Conservation (phyloP, 2,329 filamentous ascomycete genomes). For the Colletotrichum sp. region DNA sequence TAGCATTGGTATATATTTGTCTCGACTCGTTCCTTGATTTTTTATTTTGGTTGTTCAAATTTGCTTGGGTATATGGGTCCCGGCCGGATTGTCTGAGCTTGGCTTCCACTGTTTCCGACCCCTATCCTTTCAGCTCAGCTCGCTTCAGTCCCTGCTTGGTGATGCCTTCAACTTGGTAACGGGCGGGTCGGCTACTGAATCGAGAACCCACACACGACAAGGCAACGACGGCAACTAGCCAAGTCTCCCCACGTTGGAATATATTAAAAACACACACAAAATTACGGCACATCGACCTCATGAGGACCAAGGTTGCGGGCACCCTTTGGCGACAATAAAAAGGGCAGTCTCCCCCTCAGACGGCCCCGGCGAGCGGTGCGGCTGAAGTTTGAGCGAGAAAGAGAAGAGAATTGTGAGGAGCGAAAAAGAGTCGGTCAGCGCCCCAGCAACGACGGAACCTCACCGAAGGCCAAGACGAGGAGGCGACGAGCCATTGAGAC, state of each 20-base stretch:
- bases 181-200: constrained; percentile 15
- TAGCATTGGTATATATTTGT: neutral
- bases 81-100: neutral
- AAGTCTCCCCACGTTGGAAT: constrained; percentile 12
- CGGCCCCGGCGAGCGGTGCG: neutral
- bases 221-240: constrained; percentile 3
- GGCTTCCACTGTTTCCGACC: neutral
- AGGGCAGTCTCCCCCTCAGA: neutral
- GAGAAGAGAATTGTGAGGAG: neutral
- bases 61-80: neutral
- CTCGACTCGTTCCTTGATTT: neutral
- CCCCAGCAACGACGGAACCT: neutral
- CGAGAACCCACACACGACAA: constrained; percentile 16
- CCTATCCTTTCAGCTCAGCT: neutral
- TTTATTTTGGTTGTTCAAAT: neutral
- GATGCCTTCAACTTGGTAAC: constrained; percentile 8
- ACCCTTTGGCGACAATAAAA: constrained; percentile 1
- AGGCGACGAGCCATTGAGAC: neutral
- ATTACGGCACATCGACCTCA: constrained; percentile 21
- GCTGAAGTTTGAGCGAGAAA: neutral
- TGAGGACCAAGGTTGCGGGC: neutral
- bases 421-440: neutral
- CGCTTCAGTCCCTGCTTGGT: neutral
- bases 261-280: constrained; percentile 3
- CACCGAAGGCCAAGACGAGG: neutral